Evolutionary conservation across 106 monocot species (phyloP).

Genomic region (Platanthera guangdongensis): DNA sequence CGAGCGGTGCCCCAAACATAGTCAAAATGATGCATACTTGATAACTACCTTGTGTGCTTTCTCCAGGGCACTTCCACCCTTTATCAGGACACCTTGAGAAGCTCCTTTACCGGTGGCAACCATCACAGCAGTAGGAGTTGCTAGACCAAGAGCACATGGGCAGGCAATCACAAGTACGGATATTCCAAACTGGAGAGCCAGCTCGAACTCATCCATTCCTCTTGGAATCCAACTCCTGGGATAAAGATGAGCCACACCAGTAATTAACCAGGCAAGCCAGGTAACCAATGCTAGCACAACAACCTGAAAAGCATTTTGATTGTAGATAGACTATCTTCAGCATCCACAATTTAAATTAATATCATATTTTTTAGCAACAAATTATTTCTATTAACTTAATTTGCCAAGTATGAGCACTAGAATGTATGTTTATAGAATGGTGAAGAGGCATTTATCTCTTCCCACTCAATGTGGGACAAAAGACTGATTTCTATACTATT

Average conservation of each 20-base stretch:
- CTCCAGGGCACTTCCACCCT: slow-evolving; percentile 90
- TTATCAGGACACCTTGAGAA: slow-evolving; percentile 90
- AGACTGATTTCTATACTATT: too few species aligned
- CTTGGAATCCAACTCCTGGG: slow-evolving; percentile 76
- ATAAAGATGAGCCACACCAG: slow-evolving; percentile 57
- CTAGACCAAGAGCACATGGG: slow-evolving; percentile 90
- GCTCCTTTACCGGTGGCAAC: slow-evolving; percentile 98
- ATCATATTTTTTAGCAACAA: neutral
- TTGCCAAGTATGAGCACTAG: too few species aligned
- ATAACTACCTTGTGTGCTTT: slow-evolving; percentile 67
- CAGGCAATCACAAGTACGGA: slow-evolving; percentile 94
- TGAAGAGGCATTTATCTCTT: too few species aligned
- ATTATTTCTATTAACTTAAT: too few species aligned
- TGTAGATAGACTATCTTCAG: neutral
- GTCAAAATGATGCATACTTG: slow-evolving; percentile 6
- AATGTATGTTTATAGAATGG: too few species aligned
- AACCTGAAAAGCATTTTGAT: slow-evolving; percentile 28
- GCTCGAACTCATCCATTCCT: slow-evolving; percentile 82
- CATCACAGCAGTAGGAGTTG: slow-evolving; percentile 98
- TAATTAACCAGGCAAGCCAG: slow-evolving; percentile 74
- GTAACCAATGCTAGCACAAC: slow-evolving; percentile 63
- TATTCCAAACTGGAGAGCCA: slow-evolving; percentile 89
- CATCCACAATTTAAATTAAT: neutral
- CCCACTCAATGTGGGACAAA: too few species aligned
- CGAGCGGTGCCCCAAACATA: too few species aligned